Base-by-base conservation (phyloP, 176 grass and related monocot genomes). In the Eleusine coracana region DNA sequence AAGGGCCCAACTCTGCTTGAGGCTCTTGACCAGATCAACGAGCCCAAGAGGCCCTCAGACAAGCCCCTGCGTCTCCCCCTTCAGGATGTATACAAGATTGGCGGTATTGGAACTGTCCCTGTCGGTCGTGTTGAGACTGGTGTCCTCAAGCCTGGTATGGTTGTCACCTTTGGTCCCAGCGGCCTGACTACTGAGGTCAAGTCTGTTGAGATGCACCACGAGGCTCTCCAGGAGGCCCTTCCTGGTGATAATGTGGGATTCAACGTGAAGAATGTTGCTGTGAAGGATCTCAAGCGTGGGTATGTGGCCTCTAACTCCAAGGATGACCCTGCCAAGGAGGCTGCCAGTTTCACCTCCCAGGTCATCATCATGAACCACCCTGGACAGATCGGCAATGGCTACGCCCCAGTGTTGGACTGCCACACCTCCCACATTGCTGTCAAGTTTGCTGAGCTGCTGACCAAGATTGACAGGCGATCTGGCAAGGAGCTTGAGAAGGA, bases 71-170 rank as follows among this genome's bases (percentile, higher is more conserved):
- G 94, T 73, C 94, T 97, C 11, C 94, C 94, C 34, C 92, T 97
- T n/a, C 92, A 97, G 92, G 94, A 97, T 3, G 94, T 97, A n/a
- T 97, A 97, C 83, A 97, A 97, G 94, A 97, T 97, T 42, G 94
- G 92, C 29, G 94, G 94, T 44, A 97, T 97, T 74, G 94, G 94
- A 7, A 94, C 94, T 34, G 94, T 97, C 0, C 94, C 92, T 5
- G 92, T 94, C 0, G 94, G 92, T 5, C 92, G 94, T 77, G 92
- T 97, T 36, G 92, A 97, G 68, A 97, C 94, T 17, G 91, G 91
- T 84, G 38, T 90, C 71, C 72, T 97, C 40, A 97, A 94, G 82
- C 94, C 94, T 5, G 91, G 92, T 65, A 97, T 90, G 91, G 72
- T 97, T 37, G 92, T 94, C 0, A 97, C 94, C 62, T 97, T 97